Evolutionary conservation across 371 early-diverging fungal species (phyloP).

Genomic region (Encephalitozoon hellem): DNA sequence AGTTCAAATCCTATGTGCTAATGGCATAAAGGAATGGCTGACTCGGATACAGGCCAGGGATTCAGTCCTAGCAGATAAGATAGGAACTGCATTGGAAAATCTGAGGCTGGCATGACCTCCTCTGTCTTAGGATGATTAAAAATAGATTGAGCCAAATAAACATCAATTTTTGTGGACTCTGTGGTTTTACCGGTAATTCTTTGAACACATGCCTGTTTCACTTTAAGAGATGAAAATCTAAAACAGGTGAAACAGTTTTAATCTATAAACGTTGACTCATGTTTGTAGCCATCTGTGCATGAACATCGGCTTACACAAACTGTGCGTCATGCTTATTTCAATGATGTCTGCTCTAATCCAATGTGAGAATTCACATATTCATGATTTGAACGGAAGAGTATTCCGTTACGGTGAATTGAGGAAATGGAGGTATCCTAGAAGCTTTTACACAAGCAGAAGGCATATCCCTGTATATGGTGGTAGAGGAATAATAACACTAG

Average conservation of each 20-base stretch:
- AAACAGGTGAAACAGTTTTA: background rate
- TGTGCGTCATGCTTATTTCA: background rate
- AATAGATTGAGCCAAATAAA: background rate
- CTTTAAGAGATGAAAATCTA: background rate
- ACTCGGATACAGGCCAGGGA: background rate
- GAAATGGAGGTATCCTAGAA: background rate
- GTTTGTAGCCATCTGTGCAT: background rate
- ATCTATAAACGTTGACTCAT: background rate
- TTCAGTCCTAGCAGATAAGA: constrained; percentile 16
- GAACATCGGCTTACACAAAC: background rate
- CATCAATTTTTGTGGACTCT: background rate
- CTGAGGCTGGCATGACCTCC: background rate
- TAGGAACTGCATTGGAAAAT: constrained; percentile 36
- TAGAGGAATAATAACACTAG: background rate
- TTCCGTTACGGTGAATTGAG: background rate
- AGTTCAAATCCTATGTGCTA: background rate
- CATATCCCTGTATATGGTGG: background rate
- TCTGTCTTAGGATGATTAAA: background rate
- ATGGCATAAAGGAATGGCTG: constrained; percentile 16
- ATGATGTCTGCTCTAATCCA: background rate
- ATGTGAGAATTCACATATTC: background rate
- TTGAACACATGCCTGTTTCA: background rate
- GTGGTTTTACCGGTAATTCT: background rate
- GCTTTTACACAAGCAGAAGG: background rate
- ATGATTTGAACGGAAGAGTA: background rate